A percentile compares a stretch with the other conserved stretches of the same genome.
These are phyloP conservation scores for Eleusine indica DNA, from an alignment of 176 grass and related monocot species.

Conservation along the genomic window DNA sequence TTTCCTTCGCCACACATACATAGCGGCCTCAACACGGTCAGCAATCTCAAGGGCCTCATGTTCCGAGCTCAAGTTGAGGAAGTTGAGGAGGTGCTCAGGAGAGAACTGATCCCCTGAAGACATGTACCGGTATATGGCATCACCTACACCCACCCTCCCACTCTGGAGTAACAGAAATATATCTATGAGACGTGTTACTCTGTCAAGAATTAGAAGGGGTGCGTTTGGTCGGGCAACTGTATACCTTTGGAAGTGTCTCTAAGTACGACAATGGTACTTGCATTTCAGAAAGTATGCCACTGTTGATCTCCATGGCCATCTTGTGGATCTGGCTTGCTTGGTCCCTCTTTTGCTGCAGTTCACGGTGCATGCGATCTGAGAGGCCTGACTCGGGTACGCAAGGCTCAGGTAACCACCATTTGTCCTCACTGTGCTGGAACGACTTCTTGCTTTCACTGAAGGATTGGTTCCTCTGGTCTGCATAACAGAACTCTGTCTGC, in stretches of 20 bases:
- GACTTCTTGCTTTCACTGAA: constrained; percentile 56
- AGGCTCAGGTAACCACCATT: constrained; percentile 93
- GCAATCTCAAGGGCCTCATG: constrained; percentile 86
- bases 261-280: constrained; percentile 78
- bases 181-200: neutral
- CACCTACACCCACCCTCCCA: constrained; percentile 71
- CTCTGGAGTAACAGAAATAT: constrained; percentile 50
- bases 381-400: constrained; percentile 74
- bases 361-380: constrained; percentile 54
- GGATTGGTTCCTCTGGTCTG: constrained; percentile 71
- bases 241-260: constrained; percentile 87
- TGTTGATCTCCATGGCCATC: constrained; percentile 98
- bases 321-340: constrained; percentile 98
- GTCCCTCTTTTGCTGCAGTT: constrained; percentile 85
- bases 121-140: constrained; percentile 73
- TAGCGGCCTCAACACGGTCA: constrained; percentile 73
- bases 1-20: constrained; percentile 82
- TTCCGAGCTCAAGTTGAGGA: constrained; percentile 75
- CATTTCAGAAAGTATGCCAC: constrained; percentile 81
- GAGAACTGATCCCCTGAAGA: constrained; percentile 80
- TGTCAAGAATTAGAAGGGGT: neutral
- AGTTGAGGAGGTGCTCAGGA: constrained; percentile 74
- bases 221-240: neutral
- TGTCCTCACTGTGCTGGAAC: constrained; percentile 70
- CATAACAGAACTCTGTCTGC: constrained; percentile 79